Conservation (phyloP, 805 yeast species). For the Metschnikowia sp. region DNA sequence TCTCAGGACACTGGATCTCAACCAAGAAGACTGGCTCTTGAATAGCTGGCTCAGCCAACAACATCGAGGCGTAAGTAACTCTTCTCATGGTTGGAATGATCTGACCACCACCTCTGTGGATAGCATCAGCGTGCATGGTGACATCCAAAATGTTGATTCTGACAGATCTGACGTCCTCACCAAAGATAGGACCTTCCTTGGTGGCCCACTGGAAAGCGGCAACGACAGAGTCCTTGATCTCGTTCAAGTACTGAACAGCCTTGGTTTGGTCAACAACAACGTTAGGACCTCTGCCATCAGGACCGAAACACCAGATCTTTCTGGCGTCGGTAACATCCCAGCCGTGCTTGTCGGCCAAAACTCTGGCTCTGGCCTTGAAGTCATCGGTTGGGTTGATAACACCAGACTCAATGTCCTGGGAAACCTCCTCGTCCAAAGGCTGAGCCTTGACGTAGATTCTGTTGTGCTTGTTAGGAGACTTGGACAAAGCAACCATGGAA, state of each 20-base stretch:
- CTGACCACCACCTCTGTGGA: conserved; percentile 99
- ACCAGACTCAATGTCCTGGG: conserved; percentile 91
- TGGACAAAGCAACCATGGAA: conserved; percentile 92
- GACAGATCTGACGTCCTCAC: conserved; percentile 93
- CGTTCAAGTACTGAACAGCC: conserved; percentile 98
- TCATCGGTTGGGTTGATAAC: conserved; percentile 92
- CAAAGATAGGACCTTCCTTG: conserved; percentile 98
- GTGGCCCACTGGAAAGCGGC: conserved; percentile 99
- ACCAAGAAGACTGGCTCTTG: conserved; percentile 99
- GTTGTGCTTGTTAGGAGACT: conserved; percentile 99
- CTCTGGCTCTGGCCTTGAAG: conserved; percentile 98
- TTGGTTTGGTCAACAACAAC: conserved; percentile 98
- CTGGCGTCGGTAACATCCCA: conserved; percentile 99
- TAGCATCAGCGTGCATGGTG: conserved; percentile 99
- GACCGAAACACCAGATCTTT: conserved; percentile 99
- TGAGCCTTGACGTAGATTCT: conserved; percentile 97
- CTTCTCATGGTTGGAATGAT: conserved; percentile 99
- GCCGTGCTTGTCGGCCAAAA: conserved; percentile 97
- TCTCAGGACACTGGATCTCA: conserved; percentile 99
- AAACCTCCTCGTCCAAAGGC: conserved; percentile 91
- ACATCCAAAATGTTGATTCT: conserved; percentile 98
- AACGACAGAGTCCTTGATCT: conserved; percentile 98
- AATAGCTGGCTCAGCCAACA: conserved; percentile 97
- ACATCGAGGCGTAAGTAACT: conserved; percentile 96
- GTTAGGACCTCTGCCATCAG: conserved; percentile 99